phyloP scores from a whole-genome alignment of 106 monocot species.

The Platanthera zijinensis region DNA sequence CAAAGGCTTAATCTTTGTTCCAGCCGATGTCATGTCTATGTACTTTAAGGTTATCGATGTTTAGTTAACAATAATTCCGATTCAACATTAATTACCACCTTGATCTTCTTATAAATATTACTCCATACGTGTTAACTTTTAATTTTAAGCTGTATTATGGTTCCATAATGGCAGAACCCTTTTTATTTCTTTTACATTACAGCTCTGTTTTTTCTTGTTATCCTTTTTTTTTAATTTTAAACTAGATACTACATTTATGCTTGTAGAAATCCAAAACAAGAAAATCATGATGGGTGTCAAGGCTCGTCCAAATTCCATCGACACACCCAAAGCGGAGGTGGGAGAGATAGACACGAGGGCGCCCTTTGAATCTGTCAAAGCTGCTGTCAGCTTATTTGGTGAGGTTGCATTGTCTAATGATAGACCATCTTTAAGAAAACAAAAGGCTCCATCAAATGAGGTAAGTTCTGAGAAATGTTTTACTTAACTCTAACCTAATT shows the following conservation, averaged over 20 bases:
- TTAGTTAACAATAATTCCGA: neutral
- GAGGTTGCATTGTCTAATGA: constrained; percentile 43
- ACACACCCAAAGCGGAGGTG: constrained; percentile 41
- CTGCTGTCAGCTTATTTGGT: constrained; percentile 78
- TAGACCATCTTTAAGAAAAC: constrained; percentile 29
- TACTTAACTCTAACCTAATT: neutral
- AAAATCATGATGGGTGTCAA: constrained; percentile 41
- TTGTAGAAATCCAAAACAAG: constrained; percentile 4
- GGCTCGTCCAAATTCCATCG: constrained; percentile 28
- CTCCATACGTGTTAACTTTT: neutral
- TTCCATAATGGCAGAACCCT: neutral
- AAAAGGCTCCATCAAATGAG: constrained; percentile 23
- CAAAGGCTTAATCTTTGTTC: too few relatives aligned
- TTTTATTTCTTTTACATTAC: neutral
- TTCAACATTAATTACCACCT: neutral
- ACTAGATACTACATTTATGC: neutral
- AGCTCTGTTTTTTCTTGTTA: neutral
- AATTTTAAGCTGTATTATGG: neutral
- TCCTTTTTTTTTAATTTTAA: neutral
- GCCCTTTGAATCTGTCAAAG: constrained; percentile 82
- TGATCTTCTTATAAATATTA: neutral
- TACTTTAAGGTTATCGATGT: too few relatives aligned
- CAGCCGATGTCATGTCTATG: too few relatives aligned
- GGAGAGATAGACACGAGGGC: constrained; percentile 87
- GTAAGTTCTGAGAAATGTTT: neutral